Base-by-base conservation (phyloP, 306 rosid genomes). In the Trifolium dubium region DNA sequence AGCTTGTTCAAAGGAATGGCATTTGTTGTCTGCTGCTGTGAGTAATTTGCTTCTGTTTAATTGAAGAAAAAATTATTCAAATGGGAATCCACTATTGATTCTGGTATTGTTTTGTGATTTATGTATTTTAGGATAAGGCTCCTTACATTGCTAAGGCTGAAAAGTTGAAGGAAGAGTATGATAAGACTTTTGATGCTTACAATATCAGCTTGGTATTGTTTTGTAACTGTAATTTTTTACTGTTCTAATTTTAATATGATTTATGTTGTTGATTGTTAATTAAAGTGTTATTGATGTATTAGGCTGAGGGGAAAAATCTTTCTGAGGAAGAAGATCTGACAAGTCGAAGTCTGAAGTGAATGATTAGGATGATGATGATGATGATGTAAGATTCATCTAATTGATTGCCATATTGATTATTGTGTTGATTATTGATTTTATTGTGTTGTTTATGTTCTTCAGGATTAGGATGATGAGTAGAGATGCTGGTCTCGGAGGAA, bases 1-100 rank as follows among this genome's bases (percentile, higher is more conserved):
- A 77, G 98, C 98, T 53, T 91, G 87, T 6, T 96, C 95, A 12
- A 80, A 67, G 4, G 83, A 83, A 65, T 92, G 98, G 98, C 90
- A 86, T 46, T 81, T 91, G 2, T 0, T 92, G 86, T 68, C 96
- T 23, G 91, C 77, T 4, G 84, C 92, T 23, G 98, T 92, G 83
- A 88, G 98, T 83, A 2, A 7, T 63, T 46, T 0, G 34, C 6
- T 6, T 50, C 1, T 9, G 1, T 0, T 31, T 35, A 4, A 46
- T 23, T 2, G 40, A 32, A 3, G 6, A n/a, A 2, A 18, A 23
- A 60, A 1, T 13, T 13, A 44, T 14, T 2, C 1, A 13, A 44
- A 18, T 11, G 51, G 8, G 3, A 6, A 2, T 6, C 53, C 0
- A 6, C 8, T 17, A 5, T 19, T 5, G 6, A n/a, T 10, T 7